Conservation (phyloP, 371 early-diverging fungal species). For the Capillidium rhysosporum region DNA sequence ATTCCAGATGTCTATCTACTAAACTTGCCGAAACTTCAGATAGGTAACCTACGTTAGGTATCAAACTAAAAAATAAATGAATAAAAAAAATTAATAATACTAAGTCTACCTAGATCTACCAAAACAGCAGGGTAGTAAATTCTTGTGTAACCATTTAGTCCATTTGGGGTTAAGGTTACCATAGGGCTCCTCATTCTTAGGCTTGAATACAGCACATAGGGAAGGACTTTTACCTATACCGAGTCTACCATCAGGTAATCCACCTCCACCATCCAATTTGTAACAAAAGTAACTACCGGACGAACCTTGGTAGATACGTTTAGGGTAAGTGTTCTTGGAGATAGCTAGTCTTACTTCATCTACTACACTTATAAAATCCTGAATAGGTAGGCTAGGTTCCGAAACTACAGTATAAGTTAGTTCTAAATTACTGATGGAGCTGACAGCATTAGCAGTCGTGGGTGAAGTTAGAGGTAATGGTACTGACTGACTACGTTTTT, state of each 20-base stretch:
- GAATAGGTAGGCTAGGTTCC: no score
- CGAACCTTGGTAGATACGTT: slow-evolving; percentile 52
- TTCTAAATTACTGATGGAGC: no score
- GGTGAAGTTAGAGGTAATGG: no score
- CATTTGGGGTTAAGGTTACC: slow-evolving; percentile 80
- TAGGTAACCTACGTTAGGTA: slow-evolving; percentile 74
- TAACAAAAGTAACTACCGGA: slow-evolving; percentile 80
- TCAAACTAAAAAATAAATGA: no score
- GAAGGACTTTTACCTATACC: no score
- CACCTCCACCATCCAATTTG: slow-evolving; percentile 38
- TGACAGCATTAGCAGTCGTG: no score
- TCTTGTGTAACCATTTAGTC: slow-evolving; percentile 80
- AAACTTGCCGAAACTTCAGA: slow-evolving; percentile 71
- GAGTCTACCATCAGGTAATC: no score
- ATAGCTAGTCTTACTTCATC: slow-evolving; percentile 46
- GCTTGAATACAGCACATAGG: slow-evolving; percentile 91
- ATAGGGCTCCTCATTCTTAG: slow-evolving; percentile 88
- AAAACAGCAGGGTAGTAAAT: slow-evolving; percentile 73
- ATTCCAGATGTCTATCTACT: slow-evolving; percentile 49
- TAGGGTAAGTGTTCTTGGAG: slow-evolving; percentile 38
- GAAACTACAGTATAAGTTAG: no score
- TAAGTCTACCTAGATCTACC: slow-evolving; percentile 46
- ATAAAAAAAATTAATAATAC: not conserved
- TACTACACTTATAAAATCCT: slow-evolving; percentile 22
- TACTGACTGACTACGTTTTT: no score